Percentiles rank a stretch among this genome's conserved stretches.
phyloP scores from a whole-genome alignment of 805 yeast genomes.

The Hanseniaspora singularis region DNA sequence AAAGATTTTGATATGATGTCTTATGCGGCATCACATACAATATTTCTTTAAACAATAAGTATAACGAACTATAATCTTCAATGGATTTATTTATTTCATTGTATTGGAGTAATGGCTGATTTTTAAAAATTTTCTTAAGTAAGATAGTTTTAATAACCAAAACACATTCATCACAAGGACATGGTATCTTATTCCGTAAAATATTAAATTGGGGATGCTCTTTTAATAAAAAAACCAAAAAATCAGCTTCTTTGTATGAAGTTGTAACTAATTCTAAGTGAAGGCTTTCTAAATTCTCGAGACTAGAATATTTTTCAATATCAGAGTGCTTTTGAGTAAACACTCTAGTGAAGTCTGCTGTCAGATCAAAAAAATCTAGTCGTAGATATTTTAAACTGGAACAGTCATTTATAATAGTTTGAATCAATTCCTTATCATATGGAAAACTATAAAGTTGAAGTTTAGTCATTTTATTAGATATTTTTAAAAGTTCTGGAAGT shows the following conservation, averaged over 20 bases:
- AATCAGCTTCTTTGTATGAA: conserved; percentile 12
- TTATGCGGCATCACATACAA: conserved; percentile 7
- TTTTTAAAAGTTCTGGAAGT: neutral
- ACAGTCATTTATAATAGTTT: neutral
- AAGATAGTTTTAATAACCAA: neutral
- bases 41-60: conserved; percentile 7
- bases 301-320: neutral
- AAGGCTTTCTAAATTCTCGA: neutral
- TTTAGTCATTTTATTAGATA: neutral
- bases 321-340: conserved; percentile 1
- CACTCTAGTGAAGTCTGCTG: neutral
- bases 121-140: neutral
- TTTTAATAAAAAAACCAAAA: conserved; percentile 1
- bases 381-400: neutral
- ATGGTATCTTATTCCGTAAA: conserved; percentile 5
- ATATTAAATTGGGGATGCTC: neutral
- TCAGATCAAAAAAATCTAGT: conserved; percentile 9
- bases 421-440: conserved; percentile 1
- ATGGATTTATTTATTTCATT: neutral
- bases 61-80: neutral
- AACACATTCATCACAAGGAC: conserved; percentile 6
- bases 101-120: neutral
- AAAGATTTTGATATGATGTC: neutral
- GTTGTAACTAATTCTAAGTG: conserved; percentile 5
- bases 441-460: conserved; percentile 5